Evolutionary conservation across 495 filamentous ascomycete species (phyloP), one percentile per base, ranked within the genome.

Genomic region (Aspergillus saccharolyticus): DNA sequence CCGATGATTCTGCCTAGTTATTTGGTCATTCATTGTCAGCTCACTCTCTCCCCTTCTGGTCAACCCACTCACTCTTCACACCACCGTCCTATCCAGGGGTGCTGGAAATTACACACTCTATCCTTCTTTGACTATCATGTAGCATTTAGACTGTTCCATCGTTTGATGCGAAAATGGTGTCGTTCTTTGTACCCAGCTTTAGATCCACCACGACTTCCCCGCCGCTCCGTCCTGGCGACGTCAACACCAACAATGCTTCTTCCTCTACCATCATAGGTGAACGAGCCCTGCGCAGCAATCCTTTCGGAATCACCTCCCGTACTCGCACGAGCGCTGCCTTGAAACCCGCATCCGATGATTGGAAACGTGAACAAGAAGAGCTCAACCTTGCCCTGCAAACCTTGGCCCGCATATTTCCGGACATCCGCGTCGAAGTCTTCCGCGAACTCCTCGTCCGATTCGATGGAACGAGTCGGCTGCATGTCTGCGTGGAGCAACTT

Each of bases 361-460:
- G 66, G 47, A 56, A 55, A 16, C 64, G 53, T 6, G 74, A 75
- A 47, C 80, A 93, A 20, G 76, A 81, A 43, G 85, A 88, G 42
- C 75, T 96, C 19, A 98, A 98, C 71, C 71, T 77, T 15, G 80
- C 85, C 44, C 82, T 98, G 52, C 80, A 84, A 33, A 78, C 77
- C 1, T 81, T 98, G 12, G 83, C 84, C 3, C 80, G 79, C 6
- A 78, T 96, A 2, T 98, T 98, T 61, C 94, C 94, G 6, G 85
- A 96, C 70, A 78, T 96, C 20, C 85, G 89, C 54, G 77, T 93
- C 56, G 90, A 96, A 53, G 92, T 96, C n/a, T 91, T 98, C 63
- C 85, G 94, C 14, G 91, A 96, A 68, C 83, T 97, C 78, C 82
- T 98, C 33, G 73, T 79, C 22, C 89, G 79, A 57, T 89, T 96